Evolutionary conservation across 768 basidiomycete species (phyloP).

Genomic region (Kwoniella botswanensis): DNA sequence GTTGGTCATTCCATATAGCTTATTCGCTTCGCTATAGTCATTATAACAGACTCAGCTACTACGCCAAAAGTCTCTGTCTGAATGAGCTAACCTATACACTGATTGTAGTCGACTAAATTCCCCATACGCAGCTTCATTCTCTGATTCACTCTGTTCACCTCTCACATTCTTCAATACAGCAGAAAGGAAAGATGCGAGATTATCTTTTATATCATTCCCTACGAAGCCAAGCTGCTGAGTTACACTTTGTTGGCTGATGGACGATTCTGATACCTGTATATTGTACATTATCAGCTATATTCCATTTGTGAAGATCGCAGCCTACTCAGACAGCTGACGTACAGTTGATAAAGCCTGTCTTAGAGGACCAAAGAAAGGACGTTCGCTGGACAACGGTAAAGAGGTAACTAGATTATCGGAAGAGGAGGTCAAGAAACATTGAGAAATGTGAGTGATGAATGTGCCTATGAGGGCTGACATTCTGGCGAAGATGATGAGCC

Average conservation of each 20-base stretch:
- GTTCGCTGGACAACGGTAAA: slow-evolving; percentile 28
- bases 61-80: background rate
- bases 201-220: slow-evolving; percentile 21
- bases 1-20: slow-evolving; percentile 36
- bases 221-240: slow-evolving; percentile 13
- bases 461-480: slow-evolving; percentile 14
- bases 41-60: background rate
- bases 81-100: slow-evolving; percentile 34
- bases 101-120: slow-evolving; percentile 25
- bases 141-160: background rate
- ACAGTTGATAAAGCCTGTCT: slow-evolving; percentile 25
- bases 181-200: slow-evolving; percentile 24
- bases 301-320: background rate
- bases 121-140: slow-evolving; percentile 15
- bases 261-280: slow-evolving; percentile 12
- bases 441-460: slow-evolving; percentile 18
- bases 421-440: slow-evolving; percentile 15
- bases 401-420: slow-evolving; percentile 28
- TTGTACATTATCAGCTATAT: background rate
- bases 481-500: background rate
- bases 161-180: slow-evolving; percentile 27
- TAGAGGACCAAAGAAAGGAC: slow-evolving; percentile 35
- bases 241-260: background rate
- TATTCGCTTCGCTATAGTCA: slow-evolving; percentile 40
- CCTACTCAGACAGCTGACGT: background rate